Percentiles rank a stretch among this genome's conserved stretches.
phyloP scores from a whole-genome alignment of 2,329 filamentous ascomycete genomes.

The Arachnomyces sp. region DNA sequence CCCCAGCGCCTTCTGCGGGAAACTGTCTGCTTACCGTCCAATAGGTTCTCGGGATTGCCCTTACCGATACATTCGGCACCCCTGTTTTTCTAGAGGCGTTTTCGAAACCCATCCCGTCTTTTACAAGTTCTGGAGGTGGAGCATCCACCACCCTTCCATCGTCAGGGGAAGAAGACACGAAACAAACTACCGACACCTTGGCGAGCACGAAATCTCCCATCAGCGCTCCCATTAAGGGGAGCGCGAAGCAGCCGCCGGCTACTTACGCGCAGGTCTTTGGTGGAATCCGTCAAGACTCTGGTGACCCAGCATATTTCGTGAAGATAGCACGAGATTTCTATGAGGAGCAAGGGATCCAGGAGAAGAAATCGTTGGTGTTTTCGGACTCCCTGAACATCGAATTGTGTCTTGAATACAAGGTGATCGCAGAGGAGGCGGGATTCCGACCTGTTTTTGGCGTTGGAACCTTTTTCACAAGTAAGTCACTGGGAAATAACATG shows the following conservation, averaged over 20 bases:
- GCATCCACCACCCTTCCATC: slow-evolving; percentile 33
- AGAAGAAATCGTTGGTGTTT: slow-evolving; percentile 85
- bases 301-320: slow-evolving; percentile 72
- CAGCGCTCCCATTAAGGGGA: slow-evolving; percentile 33
- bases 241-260: slow-evolving; percentile 36
- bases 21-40: slow-evolving; percentile 5
- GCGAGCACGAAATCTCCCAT: slow-evolving; percentile 35
- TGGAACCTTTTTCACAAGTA: slow-evolving; percentile 85
- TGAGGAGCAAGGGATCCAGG: slow-evolving; percentile 61
- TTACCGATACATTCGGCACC: slow-evolving; percentile 96
- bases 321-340: slow-evolving; percentile 75
- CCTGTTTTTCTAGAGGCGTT: slow-evolving; percentile 81
- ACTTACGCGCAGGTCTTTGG: slow-evolving; percentile 76
- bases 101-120: slow-evolving; percentile 52
- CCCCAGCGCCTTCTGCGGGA: neutral
- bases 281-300: slow-evolving; percentile 83
- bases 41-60: slow-evolving; percentile 70
- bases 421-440: slow-evolving; percentile 66
- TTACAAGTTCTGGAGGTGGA: slow-evolving; percentile 34
- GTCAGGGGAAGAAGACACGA: slow-evolving; percentile 29
- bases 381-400: slow-evolving; percentile 93
- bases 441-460: slow-evolving; percentile 88
- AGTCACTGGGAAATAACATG: slow-evolving; percentile 13
- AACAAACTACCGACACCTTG: slow-evolving; percentile 29
- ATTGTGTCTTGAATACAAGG: slow-evolving; percentile 81